phyloP scores from a whole-genome alignment of 2,329 filamentous ascomycete genomes.

The Chaetothyriales sp. region DNA sequence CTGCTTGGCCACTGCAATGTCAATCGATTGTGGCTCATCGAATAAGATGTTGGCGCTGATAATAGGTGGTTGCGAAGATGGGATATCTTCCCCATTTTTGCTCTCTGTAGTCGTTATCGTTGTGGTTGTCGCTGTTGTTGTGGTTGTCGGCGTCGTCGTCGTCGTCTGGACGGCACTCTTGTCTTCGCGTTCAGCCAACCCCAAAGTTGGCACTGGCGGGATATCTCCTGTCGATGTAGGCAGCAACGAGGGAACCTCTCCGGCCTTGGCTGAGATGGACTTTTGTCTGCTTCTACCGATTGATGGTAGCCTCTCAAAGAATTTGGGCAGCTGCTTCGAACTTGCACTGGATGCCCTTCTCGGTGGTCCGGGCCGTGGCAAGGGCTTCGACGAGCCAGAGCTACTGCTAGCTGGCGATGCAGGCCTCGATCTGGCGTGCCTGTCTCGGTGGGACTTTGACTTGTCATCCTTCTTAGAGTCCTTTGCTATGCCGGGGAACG shows the following conservation, averaged over 20 bases:
- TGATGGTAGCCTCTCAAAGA: background rate
- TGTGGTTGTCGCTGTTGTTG: no score
- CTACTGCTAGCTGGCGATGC: background rate
- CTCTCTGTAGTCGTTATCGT: background rate
- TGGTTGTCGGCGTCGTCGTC: background rate
- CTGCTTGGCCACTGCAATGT: background rate
- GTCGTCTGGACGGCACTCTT: background rate
- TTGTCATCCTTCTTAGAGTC: background rate
- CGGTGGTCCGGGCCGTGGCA: background rate
- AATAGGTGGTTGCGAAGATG: background rate
- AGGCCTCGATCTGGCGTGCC: background rate
- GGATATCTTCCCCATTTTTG: no score
- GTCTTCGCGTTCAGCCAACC: background rate
- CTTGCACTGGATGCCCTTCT: constrained; percentile 1
- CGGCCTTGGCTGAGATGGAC: background rate
- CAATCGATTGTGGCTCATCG: background rate
- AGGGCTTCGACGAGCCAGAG: background rate
- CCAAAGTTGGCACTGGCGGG: background rate
- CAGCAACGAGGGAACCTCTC: background rate
- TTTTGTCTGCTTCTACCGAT: background rate
- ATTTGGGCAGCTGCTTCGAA: background rate
- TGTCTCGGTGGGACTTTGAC: background rate
- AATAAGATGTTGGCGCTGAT: background rate
- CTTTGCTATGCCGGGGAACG: constrained; percentile 28
- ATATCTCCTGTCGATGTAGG: background rate